These are phyloP conservation scores for Prasinococcaceae sp. DNA, from an alignment of 139 green algal species.

Conservation along the genomic window DNA sequence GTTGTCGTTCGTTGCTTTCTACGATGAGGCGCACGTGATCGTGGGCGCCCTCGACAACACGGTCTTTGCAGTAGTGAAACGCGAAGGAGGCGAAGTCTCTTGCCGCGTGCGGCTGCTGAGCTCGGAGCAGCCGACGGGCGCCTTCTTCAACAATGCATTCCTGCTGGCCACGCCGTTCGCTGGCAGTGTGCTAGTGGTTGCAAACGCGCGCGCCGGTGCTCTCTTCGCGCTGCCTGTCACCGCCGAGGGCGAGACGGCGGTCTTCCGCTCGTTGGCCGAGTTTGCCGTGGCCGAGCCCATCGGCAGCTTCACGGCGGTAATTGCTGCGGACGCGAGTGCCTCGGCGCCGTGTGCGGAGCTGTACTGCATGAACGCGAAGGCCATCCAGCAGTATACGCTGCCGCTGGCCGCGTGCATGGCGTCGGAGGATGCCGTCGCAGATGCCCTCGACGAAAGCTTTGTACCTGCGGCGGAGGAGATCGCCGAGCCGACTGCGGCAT, in stretches of 20 bases:
- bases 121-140: not conserved
- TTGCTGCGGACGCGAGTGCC: constrained; percentile 10
- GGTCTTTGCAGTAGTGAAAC: too few relatives aligned
- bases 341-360: constrained; percentile 27
- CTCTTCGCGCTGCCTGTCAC: constrained; percentile 49
- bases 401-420: constrained; percentile 37
- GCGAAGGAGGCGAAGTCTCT: too few relatives aligned
- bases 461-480: not conserved
- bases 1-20: too few relatives aligned
- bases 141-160: not conserved
- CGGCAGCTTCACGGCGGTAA: constrained; percentile 41
- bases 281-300: constrained; percentile 62
- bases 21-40: too few relatives aligned
- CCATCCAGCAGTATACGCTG: constrained; percentile 73
- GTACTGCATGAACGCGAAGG: constrained; percentile 55
- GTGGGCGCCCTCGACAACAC: not conserved
- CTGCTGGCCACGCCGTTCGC: not conserved
- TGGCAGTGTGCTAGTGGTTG: constrained; percentile 39
- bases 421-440: not conserved
- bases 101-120: not conserved
- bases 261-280: constrained; percentile 46
- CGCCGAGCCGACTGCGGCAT: too few relatives aligned
- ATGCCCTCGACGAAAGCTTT: not conserved
- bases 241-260: not conserved
- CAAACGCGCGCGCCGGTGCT: constrained; percentile 38